Evolutionary conservation across 495 filamentous ascomycete genomes (phyloP).

Genomic region (Podospora pseudocomata): DNA sequence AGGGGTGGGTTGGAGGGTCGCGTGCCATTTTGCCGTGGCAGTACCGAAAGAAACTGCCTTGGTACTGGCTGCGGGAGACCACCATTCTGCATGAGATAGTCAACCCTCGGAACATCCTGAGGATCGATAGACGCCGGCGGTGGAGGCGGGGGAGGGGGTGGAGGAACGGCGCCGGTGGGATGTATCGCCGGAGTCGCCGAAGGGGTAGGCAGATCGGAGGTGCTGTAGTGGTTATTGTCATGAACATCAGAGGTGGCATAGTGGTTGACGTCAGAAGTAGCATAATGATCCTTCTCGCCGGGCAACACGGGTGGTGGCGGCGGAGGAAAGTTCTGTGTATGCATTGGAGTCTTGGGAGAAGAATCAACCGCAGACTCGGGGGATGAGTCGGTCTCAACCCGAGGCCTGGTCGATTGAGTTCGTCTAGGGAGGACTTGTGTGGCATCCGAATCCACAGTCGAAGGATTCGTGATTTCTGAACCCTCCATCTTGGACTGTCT

Average conservation of each 20-base stretch:
- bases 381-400: constrained; percentile 40
- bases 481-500: constrained; percentile 8
- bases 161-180: constrained; percentile 39
- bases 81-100: constrained; percentile 85
- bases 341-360: constrained; percentile 56
- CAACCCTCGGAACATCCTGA: constrained; percentile 64
- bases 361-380: constrained; percentile 50
- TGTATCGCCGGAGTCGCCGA: constrained; percentile 34
- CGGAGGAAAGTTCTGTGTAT: constrained; percentile 48
- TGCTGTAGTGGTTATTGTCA: constrained; percentile 9
- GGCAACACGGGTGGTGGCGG: constrained; percentile 36
- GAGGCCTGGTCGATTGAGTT: constrained; percentile 35
- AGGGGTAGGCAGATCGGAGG: constrained; percentile 39
- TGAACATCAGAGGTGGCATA: constrained; percentile 34
- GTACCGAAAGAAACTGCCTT: constrained; percentile 58
- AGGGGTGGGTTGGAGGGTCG: constrained; percentile 50
- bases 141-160: constrained; percentile 70
- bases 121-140: constrained; percentile 72
- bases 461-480: constrained; percentile 24
- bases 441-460: constrained; percentile 40
- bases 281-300: constrained; percentile 31
- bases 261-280: constrained; percentile 37
- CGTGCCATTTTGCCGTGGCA: constrained; percentile 48
- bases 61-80: constrained; percentile 66
- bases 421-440: constrained; percentile 65